phyloP scores from a whole-genome alignment of 805 yeast genomes.

The Wickerhamomyces chaumierensis region DNA sequence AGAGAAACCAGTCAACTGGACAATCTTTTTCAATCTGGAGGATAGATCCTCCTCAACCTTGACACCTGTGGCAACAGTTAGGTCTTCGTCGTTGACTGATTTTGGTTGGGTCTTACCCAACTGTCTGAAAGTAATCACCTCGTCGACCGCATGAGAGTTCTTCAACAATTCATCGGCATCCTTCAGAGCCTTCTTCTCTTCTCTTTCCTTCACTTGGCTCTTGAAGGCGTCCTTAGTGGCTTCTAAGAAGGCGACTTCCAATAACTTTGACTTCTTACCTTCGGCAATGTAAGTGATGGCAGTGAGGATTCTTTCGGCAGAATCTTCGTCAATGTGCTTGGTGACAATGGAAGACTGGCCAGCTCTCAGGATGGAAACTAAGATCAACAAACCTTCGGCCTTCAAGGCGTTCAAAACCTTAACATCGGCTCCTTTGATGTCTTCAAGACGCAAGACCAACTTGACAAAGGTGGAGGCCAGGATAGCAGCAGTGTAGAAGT shows the following conservation, averaged over 20 bases:
- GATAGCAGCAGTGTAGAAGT: constrained; percentile 83
- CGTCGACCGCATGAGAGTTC: constrained; percentile 70
- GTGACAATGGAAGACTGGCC: constrained; percentile 65
- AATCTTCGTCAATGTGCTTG: constrained; percentile 87
- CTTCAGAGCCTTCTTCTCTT: constrained; percentile 41
- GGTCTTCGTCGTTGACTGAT: constrained; percentile 47
- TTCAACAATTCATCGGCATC: constrained; percentile 48
- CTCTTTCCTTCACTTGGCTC: constrained; percentile 52
- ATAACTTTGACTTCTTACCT: constrained; percentile 34
- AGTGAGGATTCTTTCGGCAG: constrained; percentile 87
- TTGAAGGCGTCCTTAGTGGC: constrained; percentile 82
- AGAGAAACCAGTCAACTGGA: constrained; percentile 94
- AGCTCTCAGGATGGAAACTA: constrained; percentile 84
- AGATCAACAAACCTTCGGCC: constrained; percentile 88
- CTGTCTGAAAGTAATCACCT: constrained; percentile 69
- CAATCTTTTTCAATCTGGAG: constrained; percentile 77
- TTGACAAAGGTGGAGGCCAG: constrained; percentile 82
- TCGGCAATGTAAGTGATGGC: constrained; percentile 74
- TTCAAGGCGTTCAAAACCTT: constrained; percentile 67
- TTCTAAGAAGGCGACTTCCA: constrained; percentile 66
- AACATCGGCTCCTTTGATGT: constrained; percentile 35
- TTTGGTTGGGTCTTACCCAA: constrained; percentile 37
- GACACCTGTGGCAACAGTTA: constrained; percentile 41
- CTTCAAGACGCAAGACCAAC: constrained; percentile 65
- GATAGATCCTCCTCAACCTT: constrained; percentile 46